Base-by-base conservation (phyloP, 345 rosid genomes). In the Salix koriyanagi region DNA sequence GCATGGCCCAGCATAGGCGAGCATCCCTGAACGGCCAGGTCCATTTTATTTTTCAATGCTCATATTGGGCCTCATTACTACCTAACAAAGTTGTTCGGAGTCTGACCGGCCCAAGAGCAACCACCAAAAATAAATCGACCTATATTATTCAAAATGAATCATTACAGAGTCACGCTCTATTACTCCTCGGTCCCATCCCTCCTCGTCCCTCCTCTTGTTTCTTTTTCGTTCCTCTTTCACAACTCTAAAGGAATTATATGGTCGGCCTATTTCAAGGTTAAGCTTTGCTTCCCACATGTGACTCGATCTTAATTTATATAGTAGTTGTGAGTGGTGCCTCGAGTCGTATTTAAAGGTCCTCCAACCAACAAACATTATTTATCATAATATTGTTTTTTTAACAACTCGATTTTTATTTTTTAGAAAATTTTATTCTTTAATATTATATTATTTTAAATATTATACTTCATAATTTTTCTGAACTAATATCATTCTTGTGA, bases 181-280 rank as follows among this genome's bases (percentile, higher is more conserved):
- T 1, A 0, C 8, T 19, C 9, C 23, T 2, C n/a, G 37, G 37
- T 34, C 37, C 6, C 2, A 2, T 2, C 7, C 8, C 6, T 18
- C 6, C 0, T 2, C 2, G 0, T 2, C 7, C 8, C 6, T 18
- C 6, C 0, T 2, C 0, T 2, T 7, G 25, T 21, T 7, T 54
- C 60, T 7, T 11, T 41, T 11, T 41, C 12, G 10, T 2, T 41
- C 60, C 21, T 23, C 2, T 19, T 54, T 7, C 23, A 54, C 10
- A 2, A 3, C 8, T 19, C 3, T 2, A 21, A 21, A 54, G 7
- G 23, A 54, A 54, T 7, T 54, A 2, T 54, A 54, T 19, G 21
- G 9, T 6, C 2, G 10, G 60, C 10, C 37, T 19, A 54, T 2
- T 54, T 54, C 10, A 6, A 54, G 60, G 23, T 54, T 54, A 8